A percentile compares a stretch with the other conserved stretches of the same genome.
Evolutionary conservation across 78 protist genomes (phyloP).

Genomic region (Blattamonas nauphoetae): DNA sequence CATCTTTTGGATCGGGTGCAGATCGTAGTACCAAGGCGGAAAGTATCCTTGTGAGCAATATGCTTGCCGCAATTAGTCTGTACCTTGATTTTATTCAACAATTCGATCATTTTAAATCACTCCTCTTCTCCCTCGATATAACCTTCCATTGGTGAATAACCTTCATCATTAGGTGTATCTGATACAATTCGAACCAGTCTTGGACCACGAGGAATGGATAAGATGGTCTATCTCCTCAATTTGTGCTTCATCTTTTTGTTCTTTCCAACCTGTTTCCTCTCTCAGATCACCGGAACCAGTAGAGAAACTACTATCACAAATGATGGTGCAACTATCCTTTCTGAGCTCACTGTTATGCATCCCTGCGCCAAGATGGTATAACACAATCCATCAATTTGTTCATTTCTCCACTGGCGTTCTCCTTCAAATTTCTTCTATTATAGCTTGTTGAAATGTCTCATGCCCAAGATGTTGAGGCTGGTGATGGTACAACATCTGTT

Average conservation of each 20-base stretch:
- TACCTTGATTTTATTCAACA: no score
- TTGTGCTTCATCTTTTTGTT: neutral
- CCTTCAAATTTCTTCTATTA: neutral
- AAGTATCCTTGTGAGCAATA: neutral
- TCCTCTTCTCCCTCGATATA: no score
- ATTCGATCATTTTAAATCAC: no score
- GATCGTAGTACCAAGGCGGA: neutral
- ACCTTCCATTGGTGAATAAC: no score
- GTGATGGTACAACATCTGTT: constrained; percentile 99
- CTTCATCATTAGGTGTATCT: constrained; percentile 82
- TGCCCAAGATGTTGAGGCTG: constrained; percentile 99
- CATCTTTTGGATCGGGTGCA: neutral
- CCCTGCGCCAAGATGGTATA: constrained; percentile 92
- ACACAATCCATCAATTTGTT: neutral
- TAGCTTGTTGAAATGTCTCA: constrained; percentile 88
- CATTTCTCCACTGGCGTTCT: neutral
- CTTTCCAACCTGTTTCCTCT: neutral
- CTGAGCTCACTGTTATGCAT: constrained; percentile 64
- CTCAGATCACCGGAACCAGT: neutral
- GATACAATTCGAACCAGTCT: constrained; percentile 90
- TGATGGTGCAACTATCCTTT: constrained; percentile 97
- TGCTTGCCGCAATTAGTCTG: neutral
- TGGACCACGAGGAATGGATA: constrained; percentile 99
- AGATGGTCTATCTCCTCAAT: constrained; percentile 65
- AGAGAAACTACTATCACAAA: constrained; percentile 94